These are phyloP conservation scores for Syzygium grande DNA, from an alignment of 345 rosid species.

Conservation along the genomic window DNA sequence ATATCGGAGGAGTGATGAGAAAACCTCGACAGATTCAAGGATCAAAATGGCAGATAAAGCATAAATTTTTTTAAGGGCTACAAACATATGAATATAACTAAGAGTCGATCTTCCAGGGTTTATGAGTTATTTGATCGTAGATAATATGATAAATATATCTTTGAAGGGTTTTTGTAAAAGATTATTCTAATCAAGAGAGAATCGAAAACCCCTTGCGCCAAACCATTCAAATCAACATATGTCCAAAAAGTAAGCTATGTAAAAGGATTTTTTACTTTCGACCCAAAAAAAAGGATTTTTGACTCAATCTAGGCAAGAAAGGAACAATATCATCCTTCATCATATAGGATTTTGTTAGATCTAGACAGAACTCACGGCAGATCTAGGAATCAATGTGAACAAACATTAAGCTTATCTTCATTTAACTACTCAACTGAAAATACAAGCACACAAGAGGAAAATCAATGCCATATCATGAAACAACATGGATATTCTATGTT, in stretches of 20 bases:
- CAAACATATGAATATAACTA: not conserved
- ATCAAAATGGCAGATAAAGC: not conserved
- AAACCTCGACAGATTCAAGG: not conserved
- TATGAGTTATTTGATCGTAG: not conserved
- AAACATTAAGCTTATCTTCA: not conserved
- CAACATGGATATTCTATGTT: not conserved
- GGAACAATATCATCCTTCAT: not conserved
- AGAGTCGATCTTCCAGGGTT: not conserved
- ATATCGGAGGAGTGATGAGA: not conserved
- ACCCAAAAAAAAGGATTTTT: not conserved
- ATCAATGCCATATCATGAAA: not conserved
- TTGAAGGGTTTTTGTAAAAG: not conserved
- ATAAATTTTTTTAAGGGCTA: not conserved
- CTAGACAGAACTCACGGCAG: not conserved
- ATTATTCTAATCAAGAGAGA: not conserved
- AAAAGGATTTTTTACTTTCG: not conserved
- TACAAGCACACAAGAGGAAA: not conserved
- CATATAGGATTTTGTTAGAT: not conserved
- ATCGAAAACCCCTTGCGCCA: not conserved
- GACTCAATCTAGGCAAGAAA: not conserved
- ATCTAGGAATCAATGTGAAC: not conserved
- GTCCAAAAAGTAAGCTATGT: not conserved
- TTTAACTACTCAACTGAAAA: not conserved
- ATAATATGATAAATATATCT: not conserved
- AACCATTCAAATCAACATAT: not conserved